Evolutionary conservation across 176 grass and related monocot species (phyloP).

Genomic region (Juncus effusus): DNA sequence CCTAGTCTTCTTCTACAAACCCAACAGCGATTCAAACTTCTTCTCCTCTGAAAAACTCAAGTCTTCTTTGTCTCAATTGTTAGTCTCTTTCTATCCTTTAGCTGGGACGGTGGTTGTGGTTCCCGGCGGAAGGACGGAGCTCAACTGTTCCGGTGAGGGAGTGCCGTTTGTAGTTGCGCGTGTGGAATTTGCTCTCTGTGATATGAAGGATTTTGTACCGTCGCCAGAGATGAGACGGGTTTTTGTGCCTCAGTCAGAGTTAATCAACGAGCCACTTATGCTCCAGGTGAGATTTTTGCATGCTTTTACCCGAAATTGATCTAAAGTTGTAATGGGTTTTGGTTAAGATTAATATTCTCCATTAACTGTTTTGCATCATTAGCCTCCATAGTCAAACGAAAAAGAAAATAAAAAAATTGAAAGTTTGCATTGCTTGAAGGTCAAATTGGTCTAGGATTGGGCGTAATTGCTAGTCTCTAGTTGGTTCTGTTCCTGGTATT

Average conservation of each 20-base stretch:
- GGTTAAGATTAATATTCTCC: too few relatives aligned
- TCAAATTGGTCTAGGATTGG: too few relatives aligned
- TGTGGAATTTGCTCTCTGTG: not conserved
- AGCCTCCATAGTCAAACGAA: too few relatives aligned
- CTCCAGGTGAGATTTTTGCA: slow-evolving; percentile 9
- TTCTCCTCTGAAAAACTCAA: slow-evolving; percentile 14
- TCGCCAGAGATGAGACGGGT: slow-evolving; percentile 6
- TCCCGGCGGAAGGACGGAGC: slow-evolving; percentile 15
- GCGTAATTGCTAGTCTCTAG: too few relatives aligned
- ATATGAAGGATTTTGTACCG: slow-evolving; percentile 20
- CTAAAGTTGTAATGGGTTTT: too few relatives aligned
- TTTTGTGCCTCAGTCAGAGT: slow-evolving; percentile 12
- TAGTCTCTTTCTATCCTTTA: slow-evolving; percentile 26
- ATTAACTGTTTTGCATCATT: too few relatives aligned
- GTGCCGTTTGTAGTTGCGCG: slow-evolving; percentile 18
- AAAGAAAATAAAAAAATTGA: too few relatives aligned
- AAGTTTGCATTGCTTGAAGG: too few relatives aligned
- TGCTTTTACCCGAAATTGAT: too few relatives aligned
- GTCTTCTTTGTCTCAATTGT: slow-evolving; percentile 3
- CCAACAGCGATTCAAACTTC: slow-evolving; percentile 1
- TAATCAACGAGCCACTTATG: not conserved
- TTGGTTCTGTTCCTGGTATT: too few relatives aligned
- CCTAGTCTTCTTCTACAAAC: slow-evolving; percentile 23
- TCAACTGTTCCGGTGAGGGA: slow-evolving; percentile 24
- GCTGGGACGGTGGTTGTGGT: slow-evolving; percentile 14